phyloP scores from a whole-genome alignment of 108 stramenopile genomes.

The Hondaea fermentalgiana region DNA sequence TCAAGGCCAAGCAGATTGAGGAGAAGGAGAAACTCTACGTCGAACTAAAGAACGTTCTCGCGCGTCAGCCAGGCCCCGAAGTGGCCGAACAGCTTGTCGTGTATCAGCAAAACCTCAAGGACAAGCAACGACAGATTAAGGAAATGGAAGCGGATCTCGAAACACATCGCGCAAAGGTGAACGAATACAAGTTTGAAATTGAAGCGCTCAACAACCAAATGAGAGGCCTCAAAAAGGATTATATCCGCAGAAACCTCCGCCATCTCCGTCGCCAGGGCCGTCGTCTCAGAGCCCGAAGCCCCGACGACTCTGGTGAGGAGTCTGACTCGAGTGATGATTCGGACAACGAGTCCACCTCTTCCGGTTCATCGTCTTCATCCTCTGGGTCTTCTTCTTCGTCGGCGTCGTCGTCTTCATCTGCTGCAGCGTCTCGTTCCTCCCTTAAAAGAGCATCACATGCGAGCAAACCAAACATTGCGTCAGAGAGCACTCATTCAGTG shows the following conservation, averaged over 20 bases:
- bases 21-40: constrained; percentile 56
- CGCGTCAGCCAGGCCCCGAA: constrained; percentile 53
- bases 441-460: no score
- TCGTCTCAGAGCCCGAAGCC: not conserved
- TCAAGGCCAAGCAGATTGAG: constrained; percentile 42
- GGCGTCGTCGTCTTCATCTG: not conserved
- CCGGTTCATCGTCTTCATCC: not conserved
- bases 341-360: not conserved
- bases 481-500: no score
- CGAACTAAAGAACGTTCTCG: constrained; percentile 49
- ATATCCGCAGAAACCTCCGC: not conserved
- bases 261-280: not conserved
- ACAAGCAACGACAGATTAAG: constrained; percentile 52
- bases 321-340: not conserved
- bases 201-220: not conserved
- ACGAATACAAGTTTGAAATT: constrained; percentile 48
- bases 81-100: constrained; percentile 44
- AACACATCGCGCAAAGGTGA: constrained; percentile 55
- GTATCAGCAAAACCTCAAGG: constrained; percentile 47
- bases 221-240: not conserved
- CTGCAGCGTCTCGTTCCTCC: no score
- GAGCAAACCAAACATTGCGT: no score
- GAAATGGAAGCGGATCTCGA: constrained; percentile 53
- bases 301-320: not conserved
- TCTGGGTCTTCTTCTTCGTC: not conserved